Percentiles rank a stretch among this genome's conserved stretches.
phyloP scores from a whole-genome alignment of 495 filamentous ascomycete species.

The Pyronema omphalodes region DNA sequence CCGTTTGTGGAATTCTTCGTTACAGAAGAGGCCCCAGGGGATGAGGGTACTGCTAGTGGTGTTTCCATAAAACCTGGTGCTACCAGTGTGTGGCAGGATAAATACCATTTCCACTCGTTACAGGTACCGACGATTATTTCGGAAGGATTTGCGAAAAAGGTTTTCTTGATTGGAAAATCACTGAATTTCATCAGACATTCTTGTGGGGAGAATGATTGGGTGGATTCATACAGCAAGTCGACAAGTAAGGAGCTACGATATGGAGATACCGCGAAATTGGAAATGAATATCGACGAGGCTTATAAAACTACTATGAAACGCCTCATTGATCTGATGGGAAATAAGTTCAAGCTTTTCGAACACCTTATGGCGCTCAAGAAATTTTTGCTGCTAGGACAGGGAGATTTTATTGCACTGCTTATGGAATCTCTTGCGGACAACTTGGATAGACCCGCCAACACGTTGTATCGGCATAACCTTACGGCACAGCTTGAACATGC shows the following conservation, averaged over 20 bases:
- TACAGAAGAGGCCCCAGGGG: slow-evolving; percentile 31
- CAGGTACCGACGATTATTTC: slow-evolving; percentile 91
- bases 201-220: slow-evolving; percentile 86
- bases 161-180: slow-evolving; percentile 93
- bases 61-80: slow-evolving; percentile 43
- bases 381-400: slow-evolving; percentile 84
- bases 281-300: slow-evolving; percentile 85
- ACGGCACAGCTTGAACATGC: slow-evolving; percentile 96
- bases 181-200: slow-evolving; percentile 95
- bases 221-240: slow-evolving; percentile 85
- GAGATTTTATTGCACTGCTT: slow-evolving; percentile 90
- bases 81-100: slow-evolving; percentile 92
- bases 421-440: slow-evolving; percentile 92
- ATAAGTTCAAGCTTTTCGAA: slow-evolving; percentile 83
- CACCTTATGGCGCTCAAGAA: slow-evolving; percentile 85
- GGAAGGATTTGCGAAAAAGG: slow-evolving; percentile 78
- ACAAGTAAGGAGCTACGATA: slow-evolving; percentile 84
- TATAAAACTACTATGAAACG: slow-evolving; percentile 95
- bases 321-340: slow-evolving; percentile 81
- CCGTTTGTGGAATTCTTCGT: slow-evolving; percentile 96
- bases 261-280: slow-evolving; percentile 80
- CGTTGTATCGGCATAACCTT: slow-evolving; percentile 84
- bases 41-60: slow-evolving; percentile 17
- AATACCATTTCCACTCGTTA: slow-evolving; percentile 67
- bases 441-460: slow-evolving; percentile 85